Base-by-base conservation (phyloP, 2,329 filamentous ascomycete species). In the Thermoascus crustaceus region DNA sequence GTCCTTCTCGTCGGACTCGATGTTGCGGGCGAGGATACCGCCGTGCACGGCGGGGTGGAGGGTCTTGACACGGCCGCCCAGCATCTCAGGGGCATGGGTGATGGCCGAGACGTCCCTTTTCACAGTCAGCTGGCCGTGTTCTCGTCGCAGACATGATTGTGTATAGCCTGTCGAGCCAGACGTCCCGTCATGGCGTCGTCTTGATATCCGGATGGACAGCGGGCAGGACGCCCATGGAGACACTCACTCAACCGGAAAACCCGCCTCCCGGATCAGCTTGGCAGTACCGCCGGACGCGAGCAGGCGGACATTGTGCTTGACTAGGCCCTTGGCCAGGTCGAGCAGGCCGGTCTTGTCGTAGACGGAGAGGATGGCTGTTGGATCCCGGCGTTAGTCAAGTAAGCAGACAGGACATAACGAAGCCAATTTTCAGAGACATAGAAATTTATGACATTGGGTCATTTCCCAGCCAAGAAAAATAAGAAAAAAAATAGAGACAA, bases 331-430 rank as follows among this genome's bases (percentile, higher is more conserved):
- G 54, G 87, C 86, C 51, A 95, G 74, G 66, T 95, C 88, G 49
- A 95, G 70, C 48, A 94, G 76, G 42, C 88, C 91, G 38, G 89
- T 96, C 80, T 98, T 98, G 75, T 98, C 86, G 62, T 91, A 96
- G 71, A 96, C 91, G 48, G 89, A 96, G 61, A 98, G 75, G 58
- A 98, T 96, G 49, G 91, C 91, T 72, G 18, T 17, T 7, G 7
- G 4, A 29, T n/a, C n/a, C n/a, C 7, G 13, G 13, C 18, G 21
- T 17, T 5, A 30, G 13, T 18, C 8, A n/a, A n/a, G n/a, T n/a
- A 18, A 23, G 21, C 11, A 18, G 18, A 11, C 21, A 32, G 9
- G 21, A n/a, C 7, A 38, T n/a, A n/a, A n/a, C n/a, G n/a, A n/a
- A n/a, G n/a, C n/a, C n/a, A n/a, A n/a, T n/a, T 35, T 40, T 38